phyloP scores from a whole-genome alignment of 1,139 yeast genomes.

The Pichia sp. region DNA sequence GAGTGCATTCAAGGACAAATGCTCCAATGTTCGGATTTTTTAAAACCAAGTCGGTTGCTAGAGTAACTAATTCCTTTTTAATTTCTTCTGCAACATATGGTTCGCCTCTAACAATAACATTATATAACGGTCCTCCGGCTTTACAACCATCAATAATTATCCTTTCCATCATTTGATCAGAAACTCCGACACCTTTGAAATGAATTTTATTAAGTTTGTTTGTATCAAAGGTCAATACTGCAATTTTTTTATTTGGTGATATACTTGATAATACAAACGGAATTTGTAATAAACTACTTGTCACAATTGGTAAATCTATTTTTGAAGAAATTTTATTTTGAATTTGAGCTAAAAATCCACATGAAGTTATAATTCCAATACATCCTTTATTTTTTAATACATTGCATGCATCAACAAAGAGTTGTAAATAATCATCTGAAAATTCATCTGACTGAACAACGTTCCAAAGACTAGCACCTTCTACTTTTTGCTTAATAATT shows the following conservation, averaged over 20 bases:
- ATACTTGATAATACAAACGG: slow-evolving; percentile 26
- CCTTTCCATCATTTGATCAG: slow-evolving; percentile 20
- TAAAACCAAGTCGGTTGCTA: slow-evolving; percentile 16
- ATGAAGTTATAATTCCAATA: slow-evolving; percentile 17
- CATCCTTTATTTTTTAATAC: slow-evolving; percentile 13
- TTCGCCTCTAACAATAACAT: slow-evolving; percentile 22
- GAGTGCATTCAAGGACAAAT: slow-evolving; percentile 17
- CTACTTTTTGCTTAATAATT: slow-evolving; percentile 19
- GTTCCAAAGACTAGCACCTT: slow-evolving; percentile 12
- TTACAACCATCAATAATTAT: slow-evolving; percentile 23
- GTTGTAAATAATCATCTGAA: slow-evolving; percentile 9
- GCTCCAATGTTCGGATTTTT: slow-evolving; percentile 13
- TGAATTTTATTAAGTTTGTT: slow-evolving; percentile 25
- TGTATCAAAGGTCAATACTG: slow-evolving; percentile 30
- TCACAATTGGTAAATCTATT: slow-evolving; percentile 30
- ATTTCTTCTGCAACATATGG: slow-evolving; percentile 26
- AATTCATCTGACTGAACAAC: slow-evolving; percentile 8
- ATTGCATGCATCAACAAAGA: slow-evolving; percentile 13
- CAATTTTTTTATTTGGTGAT: slow-evolving; percentile 24
- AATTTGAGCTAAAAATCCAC: slow-evolving; percentile 27
- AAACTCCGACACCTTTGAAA: slow-evolving; percentile 27
- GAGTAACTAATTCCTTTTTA: slow-evolving; percentile 25
- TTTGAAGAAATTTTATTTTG: slow-evolving; percentile 24
- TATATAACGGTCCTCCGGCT: slow-evolving; percentile 24
- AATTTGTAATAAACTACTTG: slow-evolving; percentile 30